Percentiles rank a stretch among this genome's conserved stretches.
Conservation (phyloP, 345 rosid species). For the Garcia nutans region DNA sequence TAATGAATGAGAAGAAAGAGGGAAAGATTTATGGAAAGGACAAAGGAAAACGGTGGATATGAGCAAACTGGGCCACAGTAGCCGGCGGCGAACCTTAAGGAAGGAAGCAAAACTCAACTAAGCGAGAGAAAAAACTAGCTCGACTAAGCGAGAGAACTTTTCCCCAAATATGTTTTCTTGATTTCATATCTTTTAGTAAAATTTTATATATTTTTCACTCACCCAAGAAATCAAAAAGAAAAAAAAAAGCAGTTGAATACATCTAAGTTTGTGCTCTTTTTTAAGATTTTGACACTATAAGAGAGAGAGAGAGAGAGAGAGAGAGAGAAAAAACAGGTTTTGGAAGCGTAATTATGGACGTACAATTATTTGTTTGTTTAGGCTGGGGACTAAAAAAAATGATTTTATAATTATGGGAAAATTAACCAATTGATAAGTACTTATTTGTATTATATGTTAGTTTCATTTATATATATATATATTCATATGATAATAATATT, state of each 20-base stretch:
- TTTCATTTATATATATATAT: slow-evolving; percentile 15
- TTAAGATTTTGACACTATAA: slow-evolving; percentile 7
- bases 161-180: neutral
- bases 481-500: no score
- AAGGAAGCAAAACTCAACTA: no score
- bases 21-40: no score
- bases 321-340: neutral
- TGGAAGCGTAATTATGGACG: slow-evolving; percentile 8
- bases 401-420: slow-evolving; percentile 33
- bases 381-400: slow-evolving; percentile 15
- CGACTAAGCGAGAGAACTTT: no score
- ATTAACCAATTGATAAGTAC: slow-evolving; percentile 20
- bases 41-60: no score
- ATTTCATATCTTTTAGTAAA: slow-evolving; percentile 15
- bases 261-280: slow-evolving; percentile 21
- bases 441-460: slow-evolving; percentile 25
- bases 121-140: no score
- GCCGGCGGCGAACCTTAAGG: no score
- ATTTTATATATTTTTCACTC: slow-evolving; percentile 27
- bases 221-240: slow-evolving; percentile 12
- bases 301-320: neutral
- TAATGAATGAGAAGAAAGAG: no score
- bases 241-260: neutral
- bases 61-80: no score
- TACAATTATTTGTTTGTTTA: slow-evolving; percentile 24